Percentiles rank a stretch among this genome's conserved stretches.
These are phyloP conservation scores for Teunomyces gatunensis DNA, from an alignment of 805 yeast species.

Conservation along the genomic window DNA sequence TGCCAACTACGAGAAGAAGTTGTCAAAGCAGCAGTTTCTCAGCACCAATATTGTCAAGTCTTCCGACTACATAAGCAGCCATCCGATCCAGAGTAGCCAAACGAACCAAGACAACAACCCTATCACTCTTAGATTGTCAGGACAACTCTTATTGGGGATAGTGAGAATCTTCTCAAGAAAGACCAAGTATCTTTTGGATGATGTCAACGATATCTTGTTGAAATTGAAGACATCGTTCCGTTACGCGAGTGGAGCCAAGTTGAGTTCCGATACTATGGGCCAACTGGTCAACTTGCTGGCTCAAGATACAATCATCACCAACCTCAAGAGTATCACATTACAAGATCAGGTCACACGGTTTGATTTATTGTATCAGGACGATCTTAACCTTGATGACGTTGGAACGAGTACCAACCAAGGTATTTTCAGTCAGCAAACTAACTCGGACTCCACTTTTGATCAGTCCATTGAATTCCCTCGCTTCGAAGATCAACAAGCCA, in stretches of 20 bases:
- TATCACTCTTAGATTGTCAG: slow-evolving; percentile 76
- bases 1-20: slow-evolving; percentile 77
- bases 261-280: slow-evolving; percentile 16
- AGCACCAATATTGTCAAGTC: slow-evolving; percentile 67
- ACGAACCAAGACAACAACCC: slow-evolving; percentile 34
- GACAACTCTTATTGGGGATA: slow-evolving; percentile 83
- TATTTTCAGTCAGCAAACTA: slow-evolving; percentile 21
- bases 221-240: slow-evolving; percentile 68
- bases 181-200: slow-evolving; percentile 79
- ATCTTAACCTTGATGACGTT: slow-evolving; percentile 38
- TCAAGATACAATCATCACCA: slow-evolving; percentile 58
- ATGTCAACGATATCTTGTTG: slow-evolving; percentile 71
- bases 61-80: slow-evolving; percentile 43
- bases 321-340: slow-evolving; percentile 58
- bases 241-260: slow-evolving; percentile 32
- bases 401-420: slow-evolving; percentile 9
- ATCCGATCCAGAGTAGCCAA: slow-evolving; percentile 45
- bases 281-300: slow-evolving; percentile 56
- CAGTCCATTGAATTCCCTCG: slow-evolving; percentile 70
- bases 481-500: slow-evolving; percentile 32
- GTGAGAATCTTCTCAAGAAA: slow-evolving; percentile 83
- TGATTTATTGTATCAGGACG: slow-evolving; percentile 69
- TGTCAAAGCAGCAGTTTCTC: slow-evolving; percentile 68
- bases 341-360: slow-evolving; percentile 77
- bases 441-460: slow-evolving; percentile 40